Evolutionary conservation across 768 basidiomycete genomes (phyloP).

Genomic region (Leccinum boreale): DNA sequence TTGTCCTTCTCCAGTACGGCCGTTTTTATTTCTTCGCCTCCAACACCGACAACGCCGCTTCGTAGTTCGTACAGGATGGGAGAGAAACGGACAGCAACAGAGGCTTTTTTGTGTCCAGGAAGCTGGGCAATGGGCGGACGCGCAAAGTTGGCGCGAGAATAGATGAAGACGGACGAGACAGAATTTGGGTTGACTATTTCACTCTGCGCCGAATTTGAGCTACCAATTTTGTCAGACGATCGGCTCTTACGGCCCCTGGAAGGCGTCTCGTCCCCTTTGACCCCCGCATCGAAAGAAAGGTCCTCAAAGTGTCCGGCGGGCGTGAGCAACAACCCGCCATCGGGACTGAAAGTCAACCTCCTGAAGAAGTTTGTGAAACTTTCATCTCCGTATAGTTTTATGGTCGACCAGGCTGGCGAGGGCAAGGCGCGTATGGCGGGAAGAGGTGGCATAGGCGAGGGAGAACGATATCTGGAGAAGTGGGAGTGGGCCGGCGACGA

Average conservation of each 20-base stretch:
- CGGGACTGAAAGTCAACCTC: constrained; percentile 89
- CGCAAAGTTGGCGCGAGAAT: constrained; percentile 92
- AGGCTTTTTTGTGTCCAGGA: constrained; percentile 95
- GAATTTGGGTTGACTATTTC: constrained; percentile 37
- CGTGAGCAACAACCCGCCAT: constrained; percentile 89
- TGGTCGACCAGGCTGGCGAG: constrained; percentile 58
- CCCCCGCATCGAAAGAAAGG: constrained; percentile 50
- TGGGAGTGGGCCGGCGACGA: constrained; percentile 60
- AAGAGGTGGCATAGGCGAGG: constrained; percentile 87
- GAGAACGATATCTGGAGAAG: constrained; percentile 69
- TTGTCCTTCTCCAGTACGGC: constrained; percentile 65
- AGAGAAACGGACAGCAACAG: constrained; percentile 90
- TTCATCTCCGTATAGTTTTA: constrained; percentile 93
- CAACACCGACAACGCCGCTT: constrained; percentile 43
- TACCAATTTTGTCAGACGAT: constrained; percentile 34
- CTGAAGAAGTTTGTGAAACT: constrained; percentile 95
- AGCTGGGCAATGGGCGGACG: constrained; percentile 91
- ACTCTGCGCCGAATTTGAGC: constrained; percentile 25
- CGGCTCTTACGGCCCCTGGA: constrained; percentile 57
- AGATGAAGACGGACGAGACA: constrained; percentile 81
- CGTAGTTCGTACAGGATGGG: constrained; percentile 93
- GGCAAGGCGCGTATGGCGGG: constrained; percentile 83
- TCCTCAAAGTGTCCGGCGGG: constrained; percentile 98
- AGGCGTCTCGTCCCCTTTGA: constrained; percentile 40
- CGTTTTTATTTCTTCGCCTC: constrained; percentile 43